Conservation (phyloP, 1,284 basidiomycete genomes). For the Trichosporon coremiiforme region DNA sequence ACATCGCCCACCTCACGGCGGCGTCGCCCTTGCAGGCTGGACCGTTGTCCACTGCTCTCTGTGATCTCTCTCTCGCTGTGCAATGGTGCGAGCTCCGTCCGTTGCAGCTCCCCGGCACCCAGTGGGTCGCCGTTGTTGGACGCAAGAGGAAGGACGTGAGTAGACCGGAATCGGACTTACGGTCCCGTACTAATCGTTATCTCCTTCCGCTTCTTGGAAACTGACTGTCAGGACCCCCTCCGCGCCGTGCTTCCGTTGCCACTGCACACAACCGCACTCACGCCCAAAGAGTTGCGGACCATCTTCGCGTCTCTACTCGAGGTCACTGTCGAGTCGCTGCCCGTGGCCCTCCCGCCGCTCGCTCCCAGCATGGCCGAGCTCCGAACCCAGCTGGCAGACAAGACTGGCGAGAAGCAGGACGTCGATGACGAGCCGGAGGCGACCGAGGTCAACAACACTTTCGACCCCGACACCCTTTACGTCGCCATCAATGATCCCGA, state of each 20-base stretch:
- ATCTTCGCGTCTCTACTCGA: constrained; percentile 43
- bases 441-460: constrained; percentile 17
- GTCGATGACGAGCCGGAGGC: constrained; percentile 19
- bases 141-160: constrained; percentile 48
- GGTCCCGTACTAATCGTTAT: background rate
- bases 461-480: constrained; percentile 54
- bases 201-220: background rate
- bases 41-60: constrained; percentile 46
- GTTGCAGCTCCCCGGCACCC: constrained; percentile 35
- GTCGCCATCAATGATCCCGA: constrained; percentile 53
- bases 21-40: constrained; percentile 48
- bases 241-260: constrained; percentile 53
- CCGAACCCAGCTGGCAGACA: constrained; percentile 26
- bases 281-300: constrained; percentile 43
- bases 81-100: constrained; percentile 54
- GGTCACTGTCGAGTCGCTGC: constrained; percentile 34
- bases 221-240: constrained; percentile 47
- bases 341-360: constrained; percentile 37
- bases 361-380: constrained; percentile 38
- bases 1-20: constrained; percentile 18
- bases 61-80: constrained; percentile 55
- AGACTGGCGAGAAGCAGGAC: constrained; percentile 17
- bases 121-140: constrained; percentile 50
- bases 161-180: constrained; percentile 22
- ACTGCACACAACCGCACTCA: constrained; percentile 50